Conservation (phyloP, 108 stramenopile species). For the Skeletonema menzelii region DNA sequence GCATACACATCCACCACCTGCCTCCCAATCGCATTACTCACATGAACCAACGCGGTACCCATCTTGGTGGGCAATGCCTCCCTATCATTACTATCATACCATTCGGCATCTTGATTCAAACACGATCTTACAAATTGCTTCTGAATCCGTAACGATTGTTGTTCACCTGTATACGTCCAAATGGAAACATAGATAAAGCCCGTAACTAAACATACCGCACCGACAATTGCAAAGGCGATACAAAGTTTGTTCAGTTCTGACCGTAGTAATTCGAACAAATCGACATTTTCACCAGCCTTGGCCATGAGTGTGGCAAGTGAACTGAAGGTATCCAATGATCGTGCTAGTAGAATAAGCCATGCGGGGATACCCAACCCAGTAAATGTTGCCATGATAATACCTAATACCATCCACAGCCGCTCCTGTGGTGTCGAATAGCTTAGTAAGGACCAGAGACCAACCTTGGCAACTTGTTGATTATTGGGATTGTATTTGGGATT, state of each 20-base stretch:
- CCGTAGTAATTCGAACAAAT: constrained; percentile 9
- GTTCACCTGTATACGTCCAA: constrained; percentile 48
- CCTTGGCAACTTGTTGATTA: constrained; percentile 9
- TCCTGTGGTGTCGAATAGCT: constrained; percentile 27
- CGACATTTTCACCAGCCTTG: background rate
- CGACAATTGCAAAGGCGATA: constrained; percentile 33
- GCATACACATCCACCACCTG: constrained; percentile 45
- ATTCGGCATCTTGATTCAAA: constrained; percentile 47
- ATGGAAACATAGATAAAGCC: constrained; percentile 39
- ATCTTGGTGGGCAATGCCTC: constrained; percentile 41
- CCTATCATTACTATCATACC: constrained; percentile 45
- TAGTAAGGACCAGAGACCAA: constrained; percentile 22
- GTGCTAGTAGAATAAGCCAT: constrained; percentile 48
- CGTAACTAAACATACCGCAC: constrained; percentile 22
- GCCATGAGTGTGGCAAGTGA: constrained; percentile 16
- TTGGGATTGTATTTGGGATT: constrained; percentile 26
- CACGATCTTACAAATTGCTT: constrained; percentile 29
- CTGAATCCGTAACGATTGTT: constrained; percentile 42
- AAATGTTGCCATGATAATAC: constrained; percentile 32
- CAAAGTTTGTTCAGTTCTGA: constrained; percentile 32
- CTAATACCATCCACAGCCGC: constrained; percentile 19
- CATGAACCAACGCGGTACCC: constrained; percentile 40
- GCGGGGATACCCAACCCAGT: constrained; percentile 46
- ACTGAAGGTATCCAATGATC: constrained; percentile 39
- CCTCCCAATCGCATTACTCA: constrained; percentile 35